phyloP scores from a whole-genome alignment of 2,329 filamentous ascomycete genomes.

The Trichoderma koningiopsis region DNA sequence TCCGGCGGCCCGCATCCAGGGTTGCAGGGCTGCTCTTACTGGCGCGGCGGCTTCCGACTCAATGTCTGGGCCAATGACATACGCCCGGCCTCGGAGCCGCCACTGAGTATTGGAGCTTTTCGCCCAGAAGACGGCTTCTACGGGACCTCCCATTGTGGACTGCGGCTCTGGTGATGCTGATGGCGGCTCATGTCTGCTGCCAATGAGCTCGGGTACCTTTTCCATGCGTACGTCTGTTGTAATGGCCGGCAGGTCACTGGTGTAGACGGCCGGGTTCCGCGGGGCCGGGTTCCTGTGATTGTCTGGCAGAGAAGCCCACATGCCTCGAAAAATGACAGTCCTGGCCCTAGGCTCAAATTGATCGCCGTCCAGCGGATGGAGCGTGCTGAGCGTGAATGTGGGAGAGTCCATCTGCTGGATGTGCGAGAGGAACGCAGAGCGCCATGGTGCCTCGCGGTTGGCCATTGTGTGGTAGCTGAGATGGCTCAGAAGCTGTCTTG shows the following conservation, averaged over 20 bases:
- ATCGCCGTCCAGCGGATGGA: conserved; percentile 47
- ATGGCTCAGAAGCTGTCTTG: conserved; percentile 35
- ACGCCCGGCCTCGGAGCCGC: conserved; percentile 77
- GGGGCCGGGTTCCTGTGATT: conserved; percentile 74
- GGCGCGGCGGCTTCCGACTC: conserved; percentile 48
- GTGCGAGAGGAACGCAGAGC: conserved; percentile 54
- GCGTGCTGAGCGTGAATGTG: conserved; percentile 54
- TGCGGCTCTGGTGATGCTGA: conserved; percentile 33
- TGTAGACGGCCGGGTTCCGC: conserved; percentile 68
- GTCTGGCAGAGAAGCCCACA: conserved; percentile 73
- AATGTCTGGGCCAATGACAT: conserved; percentile 71
- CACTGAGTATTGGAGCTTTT: conserved; percentile 74
- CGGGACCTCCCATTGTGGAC: conserved; percentile 65
- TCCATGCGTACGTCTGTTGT: conserved; percentile 89
- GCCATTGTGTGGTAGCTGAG: conserved; percentile 34
- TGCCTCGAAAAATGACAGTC: conserved; percentile 82
- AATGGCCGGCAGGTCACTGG: conserved; percentile 77
- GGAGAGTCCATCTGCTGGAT: conserved; percentile 50
- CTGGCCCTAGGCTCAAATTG: conserved; percentile 62
- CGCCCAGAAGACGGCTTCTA: conserved; percentile 87
- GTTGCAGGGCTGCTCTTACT: conserved; percentile 61
- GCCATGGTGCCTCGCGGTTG: conserved; percentile 54
- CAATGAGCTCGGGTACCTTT: conserved; percentile 74
- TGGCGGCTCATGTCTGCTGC: conserved; percentile 41
- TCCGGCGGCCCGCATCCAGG: conserved; percentile 58